Evolutionary conservation across 441 rosid species (phyloP).

Genomic region (Mallotus japonicus): DNA sequence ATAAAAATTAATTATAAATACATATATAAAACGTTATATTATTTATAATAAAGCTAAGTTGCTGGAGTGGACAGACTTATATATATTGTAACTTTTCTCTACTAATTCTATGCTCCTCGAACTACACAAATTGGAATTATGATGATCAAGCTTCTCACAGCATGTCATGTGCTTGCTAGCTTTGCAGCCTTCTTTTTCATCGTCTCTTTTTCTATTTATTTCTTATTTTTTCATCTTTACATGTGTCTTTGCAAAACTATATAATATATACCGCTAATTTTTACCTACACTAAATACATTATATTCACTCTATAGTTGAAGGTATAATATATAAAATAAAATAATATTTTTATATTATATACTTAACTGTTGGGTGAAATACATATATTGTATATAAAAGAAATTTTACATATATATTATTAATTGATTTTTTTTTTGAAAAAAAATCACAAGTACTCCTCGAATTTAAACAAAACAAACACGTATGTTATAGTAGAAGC

Average conservation of each 20-base stretch:
- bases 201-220: background rate
- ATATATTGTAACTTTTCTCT: background rate
- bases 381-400: background rate
- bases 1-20: background rate
- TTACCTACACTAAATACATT: too few species aligned
- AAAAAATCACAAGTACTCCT: slow-evolving; percentile 12
- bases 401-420: background rate
- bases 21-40: too few species aligned
- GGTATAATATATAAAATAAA: background rate
- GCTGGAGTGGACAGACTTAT: background rate
- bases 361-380: too few species aligned
- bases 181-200: slow-evolving; percentile 4
- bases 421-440: too few species aligned
- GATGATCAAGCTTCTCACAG: slow-evolving; percentile 23
- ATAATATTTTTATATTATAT: background rate
- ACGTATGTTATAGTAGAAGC: slow-evolving; percentile 21
- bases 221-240: background rate
- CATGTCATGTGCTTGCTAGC: slow-evolving; percentile 29
- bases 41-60: background rate
- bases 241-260: background rate
- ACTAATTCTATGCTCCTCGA: slow-evolving; percentile 31
- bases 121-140: slow-evolving; percentile 27
- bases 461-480: slow-evolving; percentile 29
- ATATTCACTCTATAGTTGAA: too few species aligned
- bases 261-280: too few species aligned